These are phyloP conservation scores for Mortierella antarctica DNA, from an alignment of 192 early-diverging fungal genomes.

Conservation along the genomic window DNA sequence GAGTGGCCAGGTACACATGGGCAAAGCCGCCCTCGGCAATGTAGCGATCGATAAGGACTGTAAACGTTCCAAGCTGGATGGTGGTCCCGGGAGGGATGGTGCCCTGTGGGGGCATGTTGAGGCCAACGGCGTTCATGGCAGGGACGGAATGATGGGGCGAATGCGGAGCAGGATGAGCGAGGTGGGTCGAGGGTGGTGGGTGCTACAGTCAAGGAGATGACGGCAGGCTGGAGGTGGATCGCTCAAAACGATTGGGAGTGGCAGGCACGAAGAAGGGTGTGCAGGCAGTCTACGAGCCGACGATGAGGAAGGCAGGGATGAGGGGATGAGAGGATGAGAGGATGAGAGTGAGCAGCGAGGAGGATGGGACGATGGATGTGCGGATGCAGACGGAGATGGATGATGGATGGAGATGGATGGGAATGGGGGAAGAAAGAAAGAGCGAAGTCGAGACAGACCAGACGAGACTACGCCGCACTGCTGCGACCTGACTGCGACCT, in stretches of 20 bases:
- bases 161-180: constrained; percentile 5
- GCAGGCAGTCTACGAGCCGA: too few relatives aligned
- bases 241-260: too few relatives aligned
- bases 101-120: constrained; percentile 52
- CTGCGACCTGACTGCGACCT: too few relatives aligned
- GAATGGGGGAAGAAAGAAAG: background rate
- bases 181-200: background rate
- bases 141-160: background rate
- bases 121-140: constrained; percentile 38
- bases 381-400: background rate
- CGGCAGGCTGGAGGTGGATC: background rate
- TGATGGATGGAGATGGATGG: background rate
- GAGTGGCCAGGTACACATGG: constrained; percentile 85
- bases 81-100: constrained; percentile 74
- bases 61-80: constrained; percentile 64
- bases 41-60: constrained; percentile 76
- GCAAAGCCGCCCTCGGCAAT: constrained; percentile 92
- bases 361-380: background rate
- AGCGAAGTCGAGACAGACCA: too few relatives aligned
- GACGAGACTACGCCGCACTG: too few relatives aligned
- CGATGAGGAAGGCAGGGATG: background rate
- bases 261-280: too few relatives aligned
- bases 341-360: constrained; percentile 3
- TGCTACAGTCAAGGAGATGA: background rate
- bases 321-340: constrained; percentile 1